These are phyloP conservation scores for Fusarium irregulare DNA, from an alignment of 2,329 filamentous ascomycete genomes.

Conservation along the genomic window DNA sequence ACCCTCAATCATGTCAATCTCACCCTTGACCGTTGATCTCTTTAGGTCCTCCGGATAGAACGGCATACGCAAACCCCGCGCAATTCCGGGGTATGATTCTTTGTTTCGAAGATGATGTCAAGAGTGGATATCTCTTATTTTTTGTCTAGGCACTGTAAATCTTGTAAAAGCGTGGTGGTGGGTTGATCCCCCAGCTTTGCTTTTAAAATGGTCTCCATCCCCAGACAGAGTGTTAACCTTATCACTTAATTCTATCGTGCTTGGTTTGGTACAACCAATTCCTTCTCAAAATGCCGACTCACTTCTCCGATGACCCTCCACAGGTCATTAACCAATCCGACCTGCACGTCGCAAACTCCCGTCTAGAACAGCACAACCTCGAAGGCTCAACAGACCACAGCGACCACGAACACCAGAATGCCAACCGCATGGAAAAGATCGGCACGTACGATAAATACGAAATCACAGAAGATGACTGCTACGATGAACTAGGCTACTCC, in stretches of 20 bases:
- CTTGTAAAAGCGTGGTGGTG: neutral
- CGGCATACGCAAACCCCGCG: conserved; percentile 25
- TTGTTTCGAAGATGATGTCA: conserved; percentile 37
- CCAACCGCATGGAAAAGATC: conserved; percentile 49
- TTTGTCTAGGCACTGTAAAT: neutral
- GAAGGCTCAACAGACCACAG: conserved; percentile 45
- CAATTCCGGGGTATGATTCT: conserved; percentile 3
- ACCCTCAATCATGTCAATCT: neutral
- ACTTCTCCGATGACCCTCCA: conserved; percentile 53
- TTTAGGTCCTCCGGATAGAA: conserved; percentile 18
- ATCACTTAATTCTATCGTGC: neutral
- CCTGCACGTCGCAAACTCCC: conserved; percentile 52
- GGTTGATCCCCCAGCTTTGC: neutral
- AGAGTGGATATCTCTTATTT: conserved; percentile 24
- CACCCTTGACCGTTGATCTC: conserved; percentile 14
- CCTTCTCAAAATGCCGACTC: conserved; percentile 45
- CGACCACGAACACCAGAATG: conserved; percentile 50
- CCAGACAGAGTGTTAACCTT: neutral
- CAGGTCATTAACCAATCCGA: conserved; percentile 53
- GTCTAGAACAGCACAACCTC: conserved; percentile 39
- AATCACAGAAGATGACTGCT: conserved; percentile 69
- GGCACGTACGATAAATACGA: conserved; percentile 57
- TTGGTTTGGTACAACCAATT: neutral
- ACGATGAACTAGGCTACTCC: conserved; percentile 71
- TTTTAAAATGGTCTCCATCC: conserved; percentile 28